These are phyloP conservation scores for Pueraria montana DNA, from an alignment of 306 rosid genomes.

Conservation along the genomic window DNA sequence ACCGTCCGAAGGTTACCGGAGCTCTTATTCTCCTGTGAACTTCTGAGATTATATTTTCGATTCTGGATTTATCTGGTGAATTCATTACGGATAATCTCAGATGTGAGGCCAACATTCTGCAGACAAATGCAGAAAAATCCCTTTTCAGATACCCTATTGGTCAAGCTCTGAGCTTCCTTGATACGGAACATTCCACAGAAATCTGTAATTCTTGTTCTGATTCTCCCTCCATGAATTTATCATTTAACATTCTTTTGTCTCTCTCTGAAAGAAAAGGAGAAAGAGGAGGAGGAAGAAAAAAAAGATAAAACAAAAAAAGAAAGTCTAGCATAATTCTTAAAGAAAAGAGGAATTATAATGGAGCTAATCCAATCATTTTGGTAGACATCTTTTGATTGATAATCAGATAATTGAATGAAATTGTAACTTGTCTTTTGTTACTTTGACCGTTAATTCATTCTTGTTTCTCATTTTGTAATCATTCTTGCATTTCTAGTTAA, in stretches of 20 bases:
- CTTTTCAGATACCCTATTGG: constrained; percentile 43
- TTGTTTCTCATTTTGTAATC: constrained; percentile 34
- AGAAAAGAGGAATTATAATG: constrained; percentile 23
- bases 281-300: constrained; percentile 12
- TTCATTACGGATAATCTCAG: constrained; percentile 44
- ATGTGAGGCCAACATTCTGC: constrained; percentile 47
- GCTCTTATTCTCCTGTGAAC: constrained; percentile 83
- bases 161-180: constrained; percentile 48
- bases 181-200: constrained; percentile 40
- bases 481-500: constrained; percentile 18
- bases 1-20: constrained; percentile 79
- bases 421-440: constrained; percentile 34
- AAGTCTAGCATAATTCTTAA: constrained; percentile 21
- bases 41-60: constrained; percentile 61
- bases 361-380: constrained; percentile 45
- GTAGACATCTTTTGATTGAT: constrained; percentile 41
- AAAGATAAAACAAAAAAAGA: too few relatives aligned
- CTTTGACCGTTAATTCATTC: constrained; percentile 36
- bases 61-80: constrained; percentile 50
- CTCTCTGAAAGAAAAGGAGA: constrained; percentile 18
- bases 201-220: constrained; percentile 39
- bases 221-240: constrained; percentile 46
- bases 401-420: constrained; percentile 24
- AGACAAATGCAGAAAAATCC: constrained; percentile 42
- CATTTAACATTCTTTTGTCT: constrained; percentile 39